phyloP scores from a whole-genome alignment of 352 stramenopile species.

The Globisporangium camurandrum region DNA sequence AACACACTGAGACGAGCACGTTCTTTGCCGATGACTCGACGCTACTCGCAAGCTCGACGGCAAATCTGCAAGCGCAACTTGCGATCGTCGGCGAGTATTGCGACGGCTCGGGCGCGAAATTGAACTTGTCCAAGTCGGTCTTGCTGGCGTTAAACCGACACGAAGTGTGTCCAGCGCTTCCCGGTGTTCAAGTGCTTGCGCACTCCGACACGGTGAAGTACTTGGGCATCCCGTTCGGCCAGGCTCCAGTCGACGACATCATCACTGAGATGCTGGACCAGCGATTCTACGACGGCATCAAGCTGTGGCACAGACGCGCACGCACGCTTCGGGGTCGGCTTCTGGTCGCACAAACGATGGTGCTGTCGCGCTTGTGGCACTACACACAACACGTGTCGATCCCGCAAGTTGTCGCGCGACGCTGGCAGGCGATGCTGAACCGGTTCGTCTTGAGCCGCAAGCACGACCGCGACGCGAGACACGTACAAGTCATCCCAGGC shows the following conservation, averaged over 20 bases:
- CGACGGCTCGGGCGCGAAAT: constrained; percentile 3
- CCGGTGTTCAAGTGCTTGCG: constrained; percentile 8
- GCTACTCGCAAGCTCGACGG: constrained; percentile 5
- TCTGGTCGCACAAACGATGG: constrained; percentile 5
- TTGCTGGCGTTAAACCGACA: constrained; percentile 11
- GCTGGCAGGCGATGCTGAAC: constrained; percentile 13
- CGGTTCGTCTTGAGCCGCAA: constrained; percentile 13
- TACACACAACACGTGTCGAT: constrained; percentile 9
- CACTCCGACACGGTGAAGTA: constrained; percentile 9
- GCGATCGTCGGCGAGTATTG: constrained; percentile 11
- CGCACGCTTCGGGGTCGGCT: constrained; percentile 7
- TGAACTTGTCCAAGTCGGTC: constrained; percentile 12
- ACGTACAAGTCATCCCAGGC: constrained; percentile 8
- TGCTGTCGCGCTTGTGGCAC: constrained; percentile 8
- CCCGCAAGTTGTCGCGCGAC: background rate
- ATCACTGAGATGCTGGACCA: constrained; percentile 13
- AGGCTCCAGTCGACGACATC: constrained; percentile 7
- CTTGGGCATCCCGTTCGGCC: constrained; percentile 11
- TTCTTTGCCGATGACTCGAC: constrained; percentile 17
- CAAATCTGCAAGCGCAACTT: constrained; percentile 6
- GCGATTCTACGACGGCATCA: constrained; percentile 12
- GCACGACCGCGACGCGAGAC: constrained; percentile 6
- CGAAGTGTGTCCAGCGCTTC: constrained; percentile 1
- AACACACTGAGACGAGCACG: no score
- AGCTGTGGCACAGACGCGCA: constrained; percentile 10